phyloP scores from a whole-genome alignment of 176 grass and related monocot species.

The Olyra latifolia region DNA sequence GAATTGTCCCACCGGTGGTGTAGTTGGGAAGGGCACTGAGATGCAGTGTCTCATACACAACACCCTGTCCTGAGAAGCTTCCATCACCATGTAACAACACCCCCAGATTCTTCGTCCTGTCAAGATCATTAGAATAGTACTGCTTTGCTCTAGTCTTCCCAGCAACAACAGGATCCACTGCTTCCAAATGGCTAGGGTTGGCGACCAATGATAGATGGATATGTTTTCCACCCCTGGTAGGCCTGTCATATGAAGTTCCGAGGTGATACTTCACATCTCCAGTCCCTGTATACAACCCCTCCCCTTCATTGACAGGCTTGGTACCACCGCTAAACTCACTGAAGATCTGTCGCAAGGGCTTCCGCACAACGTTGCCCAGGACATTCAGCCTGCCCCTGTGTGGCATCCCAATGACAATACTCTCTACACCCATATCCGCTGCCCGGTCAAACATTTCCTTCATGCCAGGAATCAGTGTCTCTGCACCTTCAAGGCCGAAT shows the following conservation, averaged over 20 bases:
- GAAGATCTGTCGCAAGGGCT: conserved; percentile 92
- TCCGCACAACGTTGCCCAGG: conserved; percentile 87
- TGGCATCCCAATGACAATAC: conserved; percentile 96
- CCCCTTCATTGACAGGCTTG: conserved; percentile 81
- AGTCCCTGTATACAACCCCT: conserved; percentile 89
- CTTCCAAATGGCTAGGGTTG: conserved; percentile 96
- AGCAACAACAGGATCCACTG: conserved; percentile 86
- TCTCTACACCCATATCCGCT: conserved; percentile 79
- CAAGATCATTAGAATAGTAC: conserved; percentile 84
- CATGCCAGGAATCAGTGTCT: conserved; percentile 97
- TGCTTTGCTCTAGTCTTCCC: conserved; percentile 97
- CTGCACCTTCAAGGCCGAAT: conserved; percentile 81
- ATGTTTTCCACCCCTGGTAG: conserved; percentile 82
- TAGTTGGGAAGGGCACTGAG: conserved; percentile 94
- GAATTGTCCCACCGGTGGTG: conserved; percentile 93
- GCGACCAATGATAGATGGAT: conserved; percentile 95
- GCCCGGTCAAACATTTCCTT: conserved; percentile 98
- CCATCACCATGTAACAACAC: conserved; percentile 93
- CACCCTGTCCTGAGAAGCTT: conserved; percentile 97
- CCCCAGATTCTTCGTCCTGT: conserved; percentile 89
- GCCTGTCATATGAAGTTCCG: conserved; percentile 92
- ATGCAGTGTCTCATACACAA: conserved; percentile 95
- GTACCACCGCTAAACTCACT: conserved; percentile 94
- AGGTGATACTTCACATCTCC: conserved; percentile 98
- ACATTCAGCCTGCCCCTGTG: conserved; percentile 97